Conservation (phyloP, 441 rosid genomes). For the Brassica hybrid region DNA sequence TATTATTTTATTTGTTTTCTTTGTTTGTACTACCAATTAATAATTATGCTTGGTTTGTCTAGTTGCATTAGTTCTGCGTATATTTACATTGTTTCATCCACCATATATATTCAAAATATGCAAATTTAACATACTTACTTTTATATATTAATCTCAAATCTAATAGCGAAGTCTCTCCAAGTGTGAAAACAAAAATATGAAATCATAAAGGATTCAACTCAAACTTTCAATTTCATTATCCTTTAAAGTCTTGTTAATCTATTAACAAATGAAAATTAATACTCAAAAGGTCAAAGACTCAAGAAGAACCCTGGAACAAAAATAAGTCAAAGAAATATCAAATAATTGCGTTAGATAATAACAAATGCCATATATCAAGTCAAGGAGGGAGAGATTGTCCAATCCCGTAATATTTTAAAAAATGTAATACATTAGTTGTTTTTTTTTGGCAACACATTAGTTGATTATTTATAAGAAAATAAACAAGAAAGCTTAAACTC, state of each 20-base stretch:
- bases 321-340: not conserved
- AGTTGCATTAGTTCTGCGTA: not conserved
- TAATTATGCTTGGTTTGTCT: not conserved
- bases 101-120: not conserved
- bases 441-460: not conserved
- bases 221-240: not conserved
- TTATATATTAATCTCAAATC: not conserved
- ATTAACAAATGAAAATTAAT: not conserved
- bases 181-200: not conserved
- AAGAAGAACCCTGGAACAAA: not conserved
- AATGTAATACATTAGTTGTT: not conserved
- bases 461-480: not conserved
- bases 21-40: not conserved
- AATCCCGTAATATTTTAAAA: not conserved
- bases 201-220: not conserved
- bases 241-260: not conserved
- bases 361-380: not conserved
- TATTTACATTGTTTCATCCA: not conserved
- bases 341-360: not conserved
- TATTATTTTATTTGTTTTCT: not conserved
- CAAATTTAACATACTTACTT: not conserved
- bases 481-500: not conserved
- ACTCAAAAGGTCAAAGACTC: not conserved
- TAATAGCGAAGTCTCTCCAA: not conserved
- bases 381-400: not conserved